Evolutionary conservation across 2,329 filamentous ascomycete species (phyloP), one percentile per base, ranked within the genome.

Genomic region (Paraconiothyrium sp.): DNA sequence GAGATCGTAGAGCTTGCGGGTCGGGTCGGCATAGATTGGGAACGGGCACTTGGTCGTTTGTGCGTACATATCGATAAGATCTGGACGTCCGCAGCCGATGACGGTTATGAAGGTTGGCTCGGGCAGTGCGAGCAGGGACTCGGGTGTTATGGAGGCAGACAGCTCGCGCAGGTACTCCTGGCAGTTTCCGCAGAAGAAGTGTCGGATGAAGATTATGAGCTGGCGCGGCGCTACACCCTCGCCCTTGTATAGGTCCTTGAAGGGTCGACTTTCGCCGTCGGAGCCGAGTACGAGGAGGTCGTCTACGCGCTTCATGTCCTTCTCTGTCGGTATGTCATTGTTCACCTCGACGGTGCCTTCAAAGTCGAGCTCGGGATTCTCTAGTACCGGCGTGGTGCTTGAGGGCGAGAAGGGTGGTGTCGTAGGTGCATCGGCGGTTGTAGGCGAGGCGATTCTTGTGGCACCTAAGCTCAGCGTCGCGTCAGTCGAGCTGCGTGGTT

Each of bases 171-270:
- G 81, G 75, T 91, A 93, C 74, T 92, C 89, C 76, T 93, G 91
- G 79, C 91, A 93, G 76, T 89, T 91, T 39, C 90, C 90, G 74
- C 91, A 93, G 83, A 92, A 93, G 78, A 93, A 94, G 79, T 93
- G 91, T 48, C 91, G 85, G 60, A 94, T 84, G 73, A 94, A 93
- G 67, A 93, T 87, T 46, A 93, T 78, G 35, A 94, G 82, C 32
- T 92, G 86, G 2, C 88, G 64, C 1, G 73, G 72, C 37, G 77
- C 77, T 9, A 75, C 69, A 14, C 72, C 76, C 6, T 73, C 70
- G 48, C 73, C 77, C 30, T 68, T 60, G 58, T 79, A 79, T 34
- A 80, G 62, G 34, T 75, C 74, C 59, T 72, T 77, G 72, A 80
- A 80, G 9, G 76, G 74, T 27, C 72, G 61, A 35, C 71, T 75